Conservation (phyloP, 148 eudicot genomes). For the Euryodendron excelsum region DNA sequence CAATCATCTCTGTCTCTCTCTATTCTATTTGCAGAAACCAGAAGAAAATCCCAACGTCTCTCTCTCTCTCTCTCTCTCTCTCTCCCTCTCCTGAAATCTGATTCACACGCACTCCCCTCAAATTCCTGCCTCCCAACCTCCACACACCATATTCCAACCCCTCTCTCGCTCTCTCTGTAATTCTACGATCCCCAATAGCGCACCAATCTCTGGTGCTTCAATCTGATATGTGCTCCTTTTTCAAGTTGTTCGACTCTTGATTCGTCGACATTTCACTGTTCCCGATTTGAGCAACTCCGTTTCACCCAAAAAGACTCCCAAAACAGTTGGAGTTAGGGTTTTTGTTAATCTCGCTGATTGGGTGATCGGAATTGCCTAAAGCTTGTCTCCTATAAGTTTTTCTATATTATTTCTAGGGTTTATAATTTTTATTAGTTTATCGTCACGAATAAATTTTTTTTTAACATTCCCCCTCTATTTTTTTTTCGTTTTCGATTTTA, state of each 20-base stretch:
- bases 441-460: neutral
- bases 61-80: neutral
- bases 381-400: neutral
- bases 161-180: neutral
- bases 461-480: neutral
- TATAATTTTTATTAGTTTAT: neutral
- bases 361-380: neutral
- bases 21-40: too few relatives aligned
- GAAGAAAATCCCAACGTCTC: too few relatives aligned
- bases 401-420: neutral
- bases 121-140: neutral
- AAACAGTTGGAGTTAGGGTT: neutral
- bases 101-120: neutral
- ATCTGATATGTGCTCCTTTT: neutral
- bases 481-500: neutral
- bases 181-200: neutral
- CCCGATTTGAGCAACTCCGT: neutral
- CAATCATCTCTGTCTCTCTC: too few relatives aligned
- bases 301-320: neutral
- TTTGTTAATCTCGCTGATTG: slow-evolving; percentile 2
- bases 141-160: neutral
- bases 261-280: slow-evolving; percentile 8
- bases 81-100: neutral
- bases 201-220: neutral
- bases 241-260: neutral